Evolutionary conservation across 768 basidiomycete genomes (phyloP).

Genomic region (Suillus clintonianus): DNA sequence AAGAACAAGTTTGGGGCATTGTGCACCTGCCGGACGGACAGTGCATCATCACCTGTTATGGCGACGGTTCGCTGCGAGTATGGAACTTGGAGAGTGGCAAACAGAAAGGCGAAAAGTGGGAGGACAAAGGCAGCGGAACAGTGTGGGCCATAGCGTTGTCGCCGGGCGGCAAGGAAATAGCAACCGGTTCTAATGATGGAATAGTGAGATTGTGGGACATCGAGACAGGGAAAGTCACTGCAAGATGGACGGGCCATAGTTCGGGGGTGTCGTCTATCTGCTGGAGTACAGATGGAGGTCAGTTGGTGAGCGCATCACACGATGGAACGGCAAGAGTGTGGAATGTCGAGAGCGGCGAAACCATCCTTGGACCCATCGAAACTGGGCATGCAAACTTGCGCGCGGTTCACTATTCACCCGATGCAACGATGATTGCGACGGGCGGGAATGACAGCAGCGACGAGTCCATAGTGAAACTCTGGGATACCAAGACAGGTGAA

Average conservation of each 20-base stretch:
- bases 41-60: background rate
- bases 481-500: background rate
- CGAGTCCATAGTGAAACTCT: background rate
- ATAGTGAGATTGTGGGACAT: background rate
- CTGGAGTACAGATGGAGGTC: background rate
- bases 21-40: background rate
- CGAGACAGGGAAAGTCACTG: background rate
- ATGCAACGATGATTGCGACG: background rate
- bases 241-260: background rate
- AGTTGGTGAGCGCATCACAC: background rate
- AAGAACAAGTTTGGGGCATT: background rate
- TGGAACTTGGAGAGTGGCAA: background rate
- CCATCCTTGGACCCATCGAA: background rate
- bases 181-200: background rate
- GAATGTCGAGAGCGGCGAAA: background rate
- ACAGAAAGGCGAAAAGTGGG: background rate
- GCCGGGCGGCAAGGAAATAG: background rate
- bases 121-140: background rate
- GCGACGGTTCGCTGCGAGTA: background rate
- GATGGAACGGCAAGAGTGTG: background rate
- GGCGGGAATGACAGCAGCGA: background rate
- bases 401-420: background rate
- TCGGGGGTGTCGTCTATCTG: background rate
- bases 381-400: background rate
- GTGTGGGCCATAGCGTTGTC: background rate